Evolutionary conservation across 148 eudicot genomes (phyloP), one percentile per base, ranked within the genome.

Genomic region (Camellia granthamiana): DNA sequence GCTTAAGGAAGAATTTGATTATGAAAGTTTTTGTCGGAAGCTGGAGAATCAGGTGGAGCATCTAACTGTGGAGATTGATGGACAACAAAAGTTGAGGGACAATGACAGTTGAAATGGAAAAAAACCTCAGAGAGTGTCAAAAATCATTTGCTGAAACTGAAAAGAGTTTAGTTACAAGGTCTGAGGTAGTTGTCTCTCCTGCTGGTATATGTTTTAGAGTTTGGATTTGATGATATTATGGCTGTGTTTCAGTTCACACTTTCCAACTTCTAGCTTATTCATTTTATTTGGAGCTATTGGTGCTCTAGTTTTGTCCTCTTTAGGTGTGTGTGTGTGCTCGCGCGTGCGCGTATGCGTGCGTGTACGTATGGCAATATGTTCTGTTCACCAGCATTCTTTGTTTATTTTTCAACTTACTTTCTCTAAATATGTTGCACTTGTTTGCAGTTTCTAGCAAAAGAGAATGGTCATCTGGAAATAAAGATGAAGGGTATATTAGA

Each of bases 1-100:
- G 88, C 88, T 96, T 81, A 96, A 90, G 88, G 98, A 96, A 89
- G 99, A 96, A 87, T 96, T 96, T 87, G 99, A 96, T 83, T 96
- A 93, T 76, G 98, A 93, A 77, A 88, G 91, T 85, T 91, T 93
- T 74, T 90, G 94, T 44, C 86, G 95, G 84, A 92, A 90, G 88
- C 98, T 96, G 74, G 97, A 96, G 89, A 84, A 87, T 84, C 92
- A 96, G 84, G 91, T 96, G 80, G 97, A 96, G 68, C 84, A 87
- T 84, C 94, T 96, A 47, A 92, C 90, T 49, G 85, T 81, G 81
- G 98, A 93, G 87, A 84, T 96, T 84, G 99, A 96, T 77, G 88
- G 97, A 80, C 95, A 92, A 78, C 97, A 91, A 79, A 96, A 91
- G 88, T 71, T 88, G 77, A 87, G 95, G 85, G 95, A 90, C 72